These are phyloP conservation scores for Fusarium sp. DNA, from an alignment of 2,329 filamentous ascomycete species.

Conservation along the genomic window DNA sequence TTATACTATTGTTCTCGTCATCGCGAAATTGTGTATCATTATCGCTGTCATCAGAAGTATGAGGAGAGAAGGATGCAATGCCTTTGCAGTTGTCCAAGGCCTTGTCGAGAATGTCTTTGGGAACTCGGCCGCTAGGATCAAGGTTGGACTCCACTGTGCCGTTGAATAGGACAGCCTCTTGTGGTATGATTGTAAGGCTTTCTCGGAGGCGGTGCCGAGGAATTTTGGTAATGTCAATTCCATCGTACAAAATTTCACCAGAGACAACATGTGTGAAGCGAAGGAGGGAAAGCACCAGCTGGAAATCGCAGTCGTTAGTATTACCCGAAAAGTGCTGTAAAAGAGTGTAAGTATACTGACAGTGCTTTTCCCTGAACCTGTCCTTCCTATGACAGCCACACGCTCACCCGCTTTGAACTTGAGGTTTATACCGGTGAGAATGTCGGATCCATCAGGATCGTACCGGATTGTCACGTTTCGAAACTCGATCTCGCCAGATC, in stretches of 20 bases:
- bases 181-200: constrained; percentile 65
- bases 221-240: constrained; percentile 62
- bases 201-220: constrained; percentile 60
- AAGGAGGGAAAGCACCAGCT: constrained; percentile 62
- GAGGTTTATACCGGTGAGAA: constrained; percentile 60
- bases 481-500: constrained; percentile 58
- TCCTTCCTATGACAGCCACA: constrained; percentile 82
- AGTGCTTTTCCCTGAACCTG: constrained; percentile 84
- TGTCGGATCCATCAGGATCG: constrained; percentile 54
- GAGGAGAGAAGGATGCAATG: constrained; percentile 60
- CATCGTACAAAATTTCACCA: constrained; percentile 63
- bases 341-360: constrained; percentile 53
- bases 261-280: constrained; percentile 61
- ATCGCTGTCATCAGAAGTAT: constrained; percentile 46
- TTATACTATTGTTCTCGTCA: constrained; percentile 35
- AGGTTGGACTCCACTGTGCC: constrained; percentile 65
- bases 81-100: constrained; percentile 70
- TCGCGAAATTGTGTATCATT: constrained; percentile 30
- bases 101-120: constrained; percentile 61
- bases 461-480: constrained; percentile 61
- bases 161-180: constrained; percentile 66
- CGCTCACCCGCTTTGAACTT: constrained; percentile 72
- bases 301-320: constrained; percentile 8
- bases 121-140: constrained; percentile 68
- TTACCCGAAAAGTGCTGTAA: background rate